Evolutionary conservation across 805 yeast species (phyloP), one percentile per base, ranked within the genome.

Genomic region (Lipomyces mesembrius): DNA sequence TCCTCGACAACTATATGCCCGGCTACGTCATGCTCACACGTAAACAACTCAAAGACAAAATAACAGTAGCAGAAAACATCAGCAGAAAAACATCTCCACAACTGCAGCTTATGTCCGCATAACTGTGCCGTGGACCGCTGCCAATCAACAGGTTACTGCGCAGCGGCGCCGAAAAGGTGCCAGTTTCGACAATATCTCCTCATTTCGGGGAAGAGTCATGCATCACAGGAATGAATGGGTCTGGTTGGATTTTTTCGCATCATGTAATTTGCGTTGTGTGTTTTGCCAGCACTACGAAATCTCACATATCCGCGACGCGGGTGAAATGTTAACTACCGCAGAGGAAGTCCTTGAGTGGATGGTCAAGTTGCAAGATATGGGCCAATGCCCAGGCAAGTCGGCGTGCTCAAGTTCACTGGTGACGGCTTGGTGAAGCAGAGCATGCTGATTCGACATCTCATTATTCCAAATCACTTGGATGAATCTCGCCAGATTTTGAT

Each of bases 131-230:
- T 70, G 27, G 27, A 70, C 61, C 59, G 72, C 4, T 70, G 63
- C 57, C 34, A n/a, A 49, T 39, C 34, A n/a, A 70, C 72, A 0
- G 73, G 73, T 5, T 70, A 52, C 56, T 70, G 73, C 54, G 65
- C 63, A 37, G 59, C 6, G 73, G 73, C 2, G 66, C 73, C 8
- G 63, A 64, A 43, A 34, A 58, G 5, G 57, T 70, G 43, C 71
- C 71, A 14, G 73, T 69, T 53, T 61, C 69, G 51, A 67, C 43
- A 27, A 62, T 70, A 5, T 68, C 73, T 22, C 73, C 72, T 27
- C 72, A 70, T 29, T 67, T 70, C 59, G 73, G 73, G 22, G 73
- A 70, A 49, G 73, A 70, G 53, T 55, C 72, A n/a, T 69, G 71
- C 34, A 11, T 70, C 25, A 61, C 67, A 12, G 73, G 73, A 8